A percentile compares a stretch with the other conserved stretches of the same genome.
Evolutionary conservation across 768 basidiomycete genomes (phyloP).

Genomic region (Pisolithus tinctorius): DNA sequence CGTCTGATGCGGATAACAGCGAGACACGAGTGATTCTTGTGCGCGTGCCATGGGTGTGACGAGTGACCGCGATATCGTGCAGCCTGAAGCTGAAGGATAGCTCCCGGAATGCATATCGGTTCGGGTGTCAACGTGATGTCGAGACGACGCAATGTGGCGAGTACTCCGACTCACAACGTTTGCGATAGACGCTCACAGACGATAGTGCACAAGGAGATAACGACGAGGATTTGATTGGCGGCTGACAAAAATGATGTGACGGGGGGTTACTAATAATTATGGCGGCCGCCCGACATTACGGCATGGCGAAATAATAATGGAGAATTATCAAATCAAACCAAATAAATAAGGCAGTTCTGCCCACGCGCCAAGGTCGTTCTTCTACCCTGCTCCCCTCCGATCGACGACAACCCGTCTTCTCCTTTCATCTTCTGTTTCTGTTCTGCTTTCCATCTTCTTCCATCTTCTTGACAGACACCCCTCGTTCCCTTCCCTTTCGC

Average conservation of each 20-base stretch:
- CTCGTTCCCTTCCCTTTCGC: conserved; percentile 17
- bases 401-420: conserved; percentile 9
- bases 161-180: not conserved
- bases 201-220: not conserved
- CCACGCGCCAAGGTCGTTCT: not conserved
- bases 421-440: conserved; percentile 27
- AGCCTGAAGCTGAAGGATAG: too few species aligned
- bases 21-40: too few species aligned
- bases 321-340: too few species aligned
- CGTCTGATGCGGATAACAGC: not conserved
- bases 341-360: too few species aligned
- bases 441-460: conserved; percentile 16
- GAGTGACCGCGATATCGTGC: too few species aligned
- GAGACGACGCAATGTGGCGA: not conserved
- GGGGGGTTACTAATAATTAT: too few species aligned
- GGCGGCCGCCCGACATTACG: too few species aligned
- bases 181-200: not conserved
- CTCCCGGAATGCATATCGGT: too few species aligned
- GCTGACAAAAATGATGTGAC: not conserved
- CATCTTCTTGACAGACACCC: conserved; percentile 15
- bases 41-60: too few species aligned
- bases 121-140: too few species aligned
- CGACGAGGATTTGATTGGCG: not conserved
- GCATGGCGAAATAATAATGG: too few species aligned
- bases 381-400: conserved; percentile 14